Evolutionary conservation across 2,329 filamentous ascomycete genomes (phyloP), one percentile per base, ranked within the genome.

Genomic region (Exophiala calicioides): DNA sequence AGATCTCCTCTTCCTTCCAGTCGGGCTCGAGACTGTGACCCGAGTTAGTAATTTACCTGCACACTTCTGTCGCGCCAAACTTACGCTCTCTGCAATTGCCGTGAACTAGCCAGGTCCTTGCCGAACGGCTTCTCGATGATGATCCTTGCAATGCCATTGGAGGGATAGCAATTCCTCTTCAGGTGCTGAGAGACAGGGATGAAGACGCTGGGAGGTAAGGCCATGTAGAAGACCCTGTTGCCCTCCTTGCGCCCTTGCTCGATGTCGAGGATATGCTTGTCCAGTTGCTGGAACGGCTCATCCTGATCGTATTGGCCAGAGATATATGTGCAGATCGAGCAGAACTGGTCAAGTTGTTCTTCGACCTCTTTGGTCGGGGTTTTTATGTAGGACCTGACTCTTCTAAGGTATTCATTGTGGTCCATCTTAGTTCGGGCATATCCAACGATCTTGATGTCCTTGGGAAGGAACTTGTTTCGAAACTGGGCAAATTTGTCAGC

Each of bases 381-480:
- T 81, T 98, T 97, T 77, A 98, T 98, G 76, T 96, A 94, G 52
- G 90, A 95, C 74, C 87, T 91, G 72, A 98, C 90, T 60, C 93
- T 83, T 74, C 85, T 88, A 67, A 97, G 80, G 76, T 88, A 97
- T 71, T 98, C 93, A 57, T 89, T 84, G 65, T 91, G 90, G 75
- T 97, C 90, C 93, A 98, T 98, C 79, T 96, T 96, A 62, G 93
- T 98, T 68, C 93, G 85, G 63, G 93, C 93, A 88, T 98, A 98
- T 77, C 93, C 93, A 64, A 98, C 84, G 68, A 98, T 96, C 72
- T 84, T 88, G 73, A 95, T 90, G 71, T 94, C 90, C 74, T 95
- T 95, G 62, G 73, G 93, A 40, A 98, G 87, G 77, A 97, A 98
- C 73, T 96, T 91, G 78, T 98, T 98, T 68, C 93, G 89, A 77